Evolutionary conservation across 2,329 filamentous ascomycete genomes (phyloP).

Genomic region (Botryosphaeria dothidea): DNA sequence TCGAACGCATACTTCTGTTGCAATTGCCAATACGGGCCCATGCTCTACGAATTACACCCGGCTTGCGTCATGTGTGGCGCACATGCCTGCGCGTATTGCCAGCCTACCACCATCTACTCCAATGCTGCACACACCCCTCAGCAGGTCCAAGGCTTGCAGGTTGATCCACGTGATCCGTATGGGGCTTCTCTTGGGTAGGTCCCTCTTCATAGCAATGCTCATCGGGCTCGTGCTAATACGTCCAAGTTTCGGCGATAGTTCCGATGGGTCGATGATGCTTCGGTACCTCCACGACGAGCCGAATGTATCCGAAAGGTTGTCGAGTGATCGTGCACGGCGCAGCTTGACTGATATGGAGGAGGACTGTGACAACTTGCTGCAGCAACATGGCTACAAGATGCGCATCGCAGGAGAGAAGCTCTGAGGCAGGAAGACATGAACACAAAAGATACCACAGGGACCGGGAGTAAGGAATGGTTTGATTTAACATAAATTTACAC

Average conservation of each 20-base stretch:
- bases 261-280: background rate
- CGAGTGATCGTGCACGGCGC: background rate
- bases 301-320: background rate
- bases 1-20: constrained; percentile 1
- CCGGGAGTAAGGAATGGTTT: background rate
- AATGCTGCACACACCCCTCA: background rate
- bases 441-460: background rate
- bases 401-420: background rate
- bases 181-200: background rate
- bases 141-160: background rate
- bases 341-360: background rate
- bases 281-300: constrained; percentile 1
- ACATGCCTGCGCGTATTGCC: background rate
- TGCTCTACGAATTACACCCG: background rate
- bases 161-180: background rate
- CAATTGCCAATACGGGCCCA: background rate
- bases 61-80: constrained; percentile 2
- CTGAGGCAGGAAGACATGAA: background rate
- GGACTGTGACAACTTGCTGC: background rate
- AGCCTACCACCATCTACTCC: background rate
- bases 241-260: background rate
- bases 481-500: background rate
- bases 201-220: background rate
- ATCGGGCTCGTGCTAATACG: background rate
- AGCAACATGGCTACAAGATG: background rate